Evolutionary conservation across 441 rosid species (phyloP).

Genomic region (Croton laevigatus): DNA sequence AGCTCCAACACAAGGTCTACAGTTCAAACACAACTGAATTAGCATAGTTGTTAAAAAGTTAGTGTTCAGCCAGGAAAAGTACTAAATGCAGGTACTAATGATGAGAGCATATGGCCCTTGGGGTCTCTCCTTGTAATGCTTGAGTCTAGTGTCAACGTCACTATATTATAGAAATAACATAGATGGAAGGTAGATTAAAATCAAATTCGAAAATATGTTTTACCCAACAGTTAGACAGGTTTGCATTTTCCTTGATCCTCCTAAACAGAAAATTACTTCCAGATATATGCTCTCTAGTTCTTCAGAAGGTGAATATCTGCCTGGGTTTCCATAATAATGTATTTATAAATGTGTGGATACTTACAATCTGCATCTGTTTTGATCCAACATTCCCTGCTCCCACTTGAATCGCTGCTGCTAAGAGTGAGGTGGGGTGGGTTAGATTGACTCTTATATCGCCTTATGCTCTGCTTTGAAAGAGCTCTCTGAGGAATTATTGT

Average conservation of each 20-base stretch:
- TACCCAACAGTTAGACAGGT: not conserved
- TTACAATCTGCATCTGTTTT: conserved; percentile 84
- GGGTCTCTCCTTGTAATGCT: not conserved
- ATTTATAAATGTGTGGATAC: conserved; percentile 24
- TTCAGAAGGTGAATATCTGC: too few relatives aligned
- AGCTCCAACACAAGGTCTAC: conserved; percentile 83
- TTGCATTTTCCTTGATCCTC: conserved; percentile 3
- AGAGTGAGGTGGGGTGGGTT: conserved; percentile 43
- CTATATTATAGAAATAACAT: too few relatives aligned
- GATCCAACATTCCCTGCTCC: conserved; percentile 75
- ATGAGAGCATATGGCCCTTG: not conserved
- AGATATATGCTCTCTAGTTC: not conserved
- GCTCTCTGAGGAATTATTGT: conserved; percentile 34
- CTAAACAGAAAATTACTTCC: too few relatives aligned
- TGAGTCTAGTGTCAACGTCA: not conserved
- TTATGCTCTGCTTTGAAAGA: conserved; percentile 29
- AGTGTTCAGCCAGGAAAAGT: not conserved
- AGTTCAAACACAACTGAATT: conserved; percentile 17
- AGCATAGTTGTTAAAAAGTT: conserved; percentile 12
- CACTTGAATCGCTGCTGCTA: conserved; percentile 49
- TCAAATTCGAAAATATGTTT: not conserved
- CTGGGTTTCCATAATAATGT: not conserved
- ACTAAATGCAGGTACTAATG: not conserved
- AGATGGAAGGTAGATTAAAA: not conserved
- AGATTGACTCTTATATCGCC: conserved; percentile 45